Evolutionary conservation across 1,284 basidiomycete species (phyloP), one percentile per base, ranked within the genome.

Genomic region (Austroboletus novae-zelandiae): DNA sequence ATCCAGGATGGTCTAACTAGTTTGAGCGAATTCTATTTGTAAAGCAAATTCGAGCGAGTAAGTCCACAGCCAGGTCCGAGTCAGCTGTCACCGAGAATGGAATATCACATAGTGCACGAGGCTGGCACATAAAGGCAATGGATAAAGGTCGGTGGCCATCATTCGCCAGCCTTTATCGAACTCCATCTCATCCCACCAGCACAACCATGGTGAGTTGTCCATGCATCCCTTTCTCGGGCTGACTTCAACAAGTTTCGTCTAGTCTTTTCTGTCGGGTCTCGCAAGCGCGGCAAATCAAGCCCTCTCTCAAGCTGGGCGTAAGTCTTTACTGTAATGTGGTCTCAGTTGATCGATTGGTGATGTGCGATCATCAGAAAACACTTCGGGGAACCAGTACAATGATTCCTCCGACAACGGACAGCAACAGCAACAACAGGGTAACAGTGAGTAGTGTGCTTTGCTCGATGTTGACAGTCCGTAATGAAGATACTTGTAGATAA

Each of bases 181-280:
- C 31, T 17, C n/a, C 52, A 18, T 55, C 41, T 27, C 41, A 18
- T 55, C 41, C 23, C 41, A 35, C 47, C 44, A 45, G 45, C 51
- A 50, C 47, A 30, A 44, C 35, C 55, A 72, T 74, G 68, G 70
- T 71, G 51, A 36, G 62, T 44, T 36, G 15, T 40, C 9, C 34
- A 3, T 8, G 23, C 34, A 0, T 25, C 13, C 17, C 4, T 25
- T 23, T 37, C 9, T 9, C 43, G 4, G 15, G 14, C 36, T 23
- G 37, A 66, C 32, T 11, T 25, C 32, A 9, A 44, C 25, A 9
- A 27, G 4, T 32, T 30, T 4, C 23, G 44, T 41, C 11, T 30
- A 86, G 87, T 84, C 88, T 51, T 74, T 62, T 51, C 77, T 89
- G 55, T 74, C 88, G 35, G 80, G 79, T 56, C 64, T 90, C 57